Base-by-base conservation (phyloP, 257 asterid genomes). In the Eustoma russellianum region DNA sequence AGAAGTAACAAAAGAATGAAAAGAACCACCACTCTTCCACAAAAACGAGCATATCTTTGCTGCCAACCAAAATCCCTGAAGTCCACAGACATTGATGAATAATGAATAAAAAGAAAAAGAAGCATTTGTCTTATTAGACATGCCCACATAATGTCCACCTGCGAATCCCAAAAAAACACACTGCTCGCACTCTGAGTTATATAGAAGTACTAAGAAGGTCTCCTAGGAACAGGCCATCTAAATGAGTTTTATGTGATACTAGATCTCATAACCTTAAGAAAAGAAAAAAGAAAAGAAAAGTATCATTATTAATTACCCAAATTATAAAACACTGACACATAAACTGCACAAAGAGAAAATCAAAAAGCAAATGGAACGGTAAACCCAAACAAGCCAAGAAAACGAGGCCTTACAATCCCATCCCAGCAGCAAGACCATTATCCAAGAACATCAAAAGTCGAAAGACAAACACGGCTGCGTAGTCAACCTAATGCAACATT, bases 371-470 rank as follows among this genome's bases (percentile, higher is more conserved):
- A 4, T 4, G 30, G 3, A 24, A 24, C 3, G 30, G 30, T 24
- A 24, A 24, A 24, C 30, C 30, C 30, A 24, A 24, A 24, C 30
- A 38, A 38, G 9, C 12, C 43, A 38, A 38, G 43, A 50, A 62
- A 52, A 45, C 19, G 33, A 30, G 65, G 62, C 53, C 96, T 91
- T 84, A 91, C 98, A 91, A 72, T 82, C 95, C 98, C 96, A 91
- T 83, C 64, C 96, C 98, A 64, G 95, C 70, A 65, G 98, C 88
- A 70, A 91, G 75, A 15, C 94, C 96, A 66, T 91, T 87, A 66
- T 91, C 98, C 51, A 84, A 78, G 65, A 91, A 91, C 98, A 91
- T 91, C 89, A 91, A 74, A 62, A 87, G 79, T 70, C 98, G 89
- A 72, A 91, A 84, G 53, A 87, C 65, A 58, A 87, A 91, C 67